Evolutionary conservation across 169 alveolate species (phyloP).

Genomic region (Plasmodium malariae): DNA sequence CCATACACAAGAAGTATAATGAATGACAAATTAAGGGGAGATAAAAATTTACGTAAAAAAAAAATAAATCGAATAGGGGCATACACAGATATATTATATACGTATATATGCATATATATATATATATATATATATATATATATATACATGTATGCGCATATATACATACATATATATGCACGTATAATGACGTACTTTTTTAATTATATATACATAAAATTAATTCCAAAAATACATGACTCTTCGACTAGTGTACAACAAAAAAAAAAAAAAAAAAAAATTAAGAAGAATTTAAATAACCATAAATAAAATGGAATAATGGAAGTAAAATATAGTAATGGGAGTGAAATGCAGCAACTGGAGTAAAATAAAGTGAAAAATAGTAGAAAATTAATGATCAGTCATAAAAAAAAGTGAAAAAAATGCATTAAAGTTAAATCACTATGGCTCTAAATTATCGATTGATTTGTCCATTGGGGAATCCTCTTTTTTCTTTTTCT

Average conservation of each 20-base stretch:
- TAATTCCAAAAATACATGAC: not conserved
- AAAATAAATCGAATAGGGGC: not conserved
- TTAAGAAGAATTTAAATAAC: not conserved
- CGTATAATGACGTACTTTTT: not conserved
- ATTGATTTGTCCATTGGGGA: not conserved
- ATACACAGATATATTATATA: not conserved
- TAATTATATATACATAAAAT: conserved; percentile 14
- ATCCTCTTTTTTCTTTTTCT: conserved; percentile 42
- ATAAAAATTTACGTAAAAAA: conserved; percentile 11
- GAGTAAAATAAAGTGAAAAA: not conserved
- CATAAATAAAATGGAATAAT: not conserved
- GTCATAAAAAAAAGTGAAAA: not conserved
- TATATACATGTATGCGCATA: too few species aligned
- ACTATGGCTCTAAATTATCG: conserved; percentile 23
- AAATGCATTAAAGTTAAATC: not conserved
- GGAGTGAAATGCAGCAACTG: too few species aligned
- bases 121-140: conserved; percentile 17
- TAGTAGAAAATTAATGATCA: not conserved
- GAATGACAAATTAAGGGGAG: conserved; percentile 38
- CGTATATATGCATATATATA: conserved; percentile 26
- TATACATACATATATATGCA: not conserved
- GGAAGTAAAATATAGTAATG: not conserved
- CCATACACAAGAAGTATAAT: conserved; percentile 23
- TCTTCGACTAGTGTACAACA: conserved; percentile 1
- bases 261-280: conserved; percentile 12